phyloP scores from a whole-genome alignment of 2,329 filamentous ascomycete species.

The Aspergillus sp. region DNA sequence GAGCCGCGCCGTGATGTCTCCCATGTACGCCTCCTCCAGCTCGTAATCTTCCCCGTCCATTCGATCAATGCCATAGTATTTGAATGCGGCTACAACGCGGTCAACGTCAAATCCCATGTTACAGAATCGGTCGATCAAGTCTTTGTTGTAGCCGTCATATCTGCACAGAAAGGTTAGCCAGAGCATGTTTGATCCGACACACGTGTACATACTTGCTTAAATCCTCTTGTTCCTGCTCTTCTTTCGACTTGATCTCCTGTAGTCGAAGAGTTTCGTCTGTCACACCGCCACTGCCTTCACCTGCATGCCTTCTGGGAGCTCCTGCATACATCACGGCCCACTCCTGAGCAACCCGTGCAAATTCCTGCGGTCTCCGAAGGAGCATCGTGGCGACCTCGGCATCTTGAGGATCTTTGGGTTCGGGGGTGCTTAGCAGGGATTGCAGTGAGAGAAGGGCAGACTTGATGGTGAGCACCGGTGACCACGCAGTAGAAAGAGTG shows the following conservation, averaged over 20 bases:
- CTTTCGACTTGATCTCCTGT: slow-evolving; percentile 57
- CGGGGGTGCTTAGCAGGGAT: slow-evolving; percentile 87
- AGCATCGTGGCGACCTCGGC: slow-evolving; percentile 93
- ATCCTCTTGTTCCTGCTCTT: slow-evolving; percentile 59
- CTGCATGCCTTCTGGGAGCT: slow-evolving; percentile 63
- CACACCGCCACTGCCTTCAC: slow-evolving; percentile 56
- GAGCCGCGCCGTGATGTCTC: slow-evolving; percentile 81
- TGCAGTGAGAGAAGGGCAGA: slow-evolving; percentile 90
- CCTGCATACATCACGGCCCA: slow-evolving; percentile 86
- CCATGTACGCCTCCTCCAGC: slow-evolving; percentile 87
- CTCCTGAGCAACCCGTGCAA: slow-evolving; percentile 79
- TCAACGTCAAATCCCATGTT: slow-evolving; percentile 91
- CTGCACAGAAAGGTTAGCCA: slow-evolving; percentile 45
- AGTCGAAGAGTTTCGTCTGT: slow-evolving; percentile 57
- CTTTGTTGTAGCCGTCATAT: slow-evolving; percentile 84
- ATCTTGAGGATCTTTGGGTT: slow-evolving; percentile 95
- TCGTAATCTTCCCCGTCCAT: slow-evolving; percentile 79
- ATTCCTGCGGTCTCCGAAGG: slow-evolving; percentile 73
- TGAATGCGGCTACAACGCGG: slow-evolving; percentile 81
- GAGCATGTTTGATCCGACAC: neutral
- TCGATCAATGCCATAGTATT: slow-evolving; percentile 76
- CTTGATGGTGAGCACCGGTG: slow-evolving; percentile 94
- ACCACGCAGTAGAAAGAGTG: slow-evolving; percentile 87
- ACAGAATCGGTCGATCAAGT: slow-evolving; percentile 79
- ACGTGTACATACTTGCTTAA: slow-evolving; percentile 52